Base-by-base conservation (phyloP, 108 stramenopile genomes). In the Cyclotella choctawhatcheeana region DNA sequence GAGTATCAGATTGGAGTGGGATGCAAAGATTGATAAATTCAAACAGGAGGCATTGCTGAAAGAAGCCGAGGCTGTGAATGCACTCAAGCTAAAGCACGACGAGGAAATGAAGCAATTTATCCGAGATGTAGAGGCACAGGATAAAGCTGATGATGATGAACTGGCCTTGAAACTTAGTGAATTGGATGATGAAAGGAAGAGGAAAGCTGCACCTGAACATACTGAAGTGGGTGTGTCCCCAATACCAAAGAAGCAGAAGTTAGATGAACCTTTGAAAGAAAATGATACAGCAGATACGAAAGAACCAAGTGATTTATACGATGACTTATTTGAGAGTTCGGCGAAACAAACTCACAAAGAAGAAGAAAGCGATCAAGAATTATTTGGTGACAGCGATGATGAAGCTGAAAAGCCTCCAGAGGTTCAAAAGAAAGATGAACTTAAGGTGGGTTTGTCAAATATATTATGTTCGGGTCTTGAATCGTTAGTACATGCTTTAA, bases 381-480 rank as follows among this genome's bases (percentile, higher is more conserved):
- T 59, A 12, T 55, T 58, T 25, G 69, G 47, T 24, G 56, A 70
- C 29, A 52, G 56, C 29, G 66, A 63, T 29, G 50, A 54, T 48
- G 59, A 68, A 43, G 50, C 25, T 16, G 59, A 67, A 22, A 44
- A 44, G n/a, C 45, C 58, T 26, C 55, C 18, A 13, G 59, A 58
- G 12, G 70, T 32, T 13, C 44, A 67, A 6, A 78, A 79, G 40
- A 64, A 71, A 40, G 56, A 67, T 54, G 78, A 79, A 30, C 60
- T 78, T 59, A 61, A 79, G 66, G 74, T 76, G 44, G 3, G 66
- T n/a, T 48, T 48, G 29, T 37, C 62, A 44, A 32, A 47, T 30
- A 24, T 37, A 3, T 16, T 33, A 37, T 32, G 26, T 5, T 43
- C 51, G 37, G 8, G 6, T 6, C 37, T 40, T 6, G 8, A 54